Percentiles rank a stretch among this genome's conserved stretches.
Conservation (phyloP, 768 basidiomycete species). For the Boletus bicolor region DNA sequence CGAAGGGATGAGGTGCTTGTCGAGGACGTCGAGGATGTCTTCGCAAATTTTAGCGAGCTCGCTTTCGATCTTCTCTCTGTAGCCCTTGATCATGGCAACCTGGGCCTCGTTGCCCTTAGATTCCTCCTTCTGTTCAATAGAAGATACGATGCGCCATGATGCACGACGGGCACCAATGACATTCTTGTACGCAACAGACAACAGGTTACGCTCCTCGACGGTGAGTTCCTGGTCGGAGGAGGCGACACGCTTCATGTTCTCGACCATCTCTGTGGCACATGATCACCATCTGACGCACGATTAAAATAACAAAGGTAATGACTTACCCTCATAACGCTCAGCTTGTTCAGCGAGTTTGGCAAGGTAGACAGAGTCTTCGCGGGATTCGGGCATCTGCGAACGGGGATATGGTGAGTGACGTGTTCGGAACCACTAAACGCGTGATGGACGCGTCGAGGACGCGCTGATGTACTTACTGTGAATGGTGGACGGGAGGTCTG, state of each 20-base stretch:
- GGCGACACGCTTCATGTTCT: slow-evolving; percentile 99
- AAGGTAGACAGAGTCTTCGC: slow-evolving; percentile 98
- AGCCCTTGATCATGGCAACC: slow-evolving; percentile 95
- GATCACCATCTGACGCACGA: slow-evolving; percentile 14
- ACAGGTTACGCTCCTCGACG: slow-evolving; percentile 96
- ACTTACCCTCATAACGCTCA: slow-evolving; percentile 94
- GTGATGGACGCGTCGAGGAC: slow-evolving; percentile 38
- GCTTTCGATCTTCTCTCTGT: slow-evolving; percentile 96
- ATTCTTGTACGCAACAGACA: slow-evolving; percentile 99
- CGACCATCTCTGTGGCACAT: slow-evolving; percentile 78
- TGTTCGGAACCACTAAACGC: slow-evolving; percentile 18
- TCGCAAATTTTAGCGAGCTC: slow-evolving; percentile 98
- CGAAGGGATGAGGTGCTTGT: slow-evolving; percentile 96
- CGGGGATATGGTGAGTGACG: slow-evolving; percentile 7
- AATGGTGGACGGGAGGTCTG: slow-evolving; percentile 23
- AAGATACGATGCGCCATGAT: slow-evolving; percentile 97
- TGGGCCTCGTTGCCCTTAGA: slow-evolving; percentile 96
- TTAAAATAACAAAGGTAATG: neutral
- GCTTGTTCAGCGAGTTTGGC: slow-evolving; percentile 99
- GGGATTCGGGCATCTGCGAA: slow-evolving; percentile 68
- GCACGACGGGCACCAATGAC: slow-evolving; percentile 98
- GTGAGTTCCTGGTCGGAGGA: slow-evolving; percentile 98
- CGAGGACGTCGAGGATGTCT: slow-evolving; percentile 95
- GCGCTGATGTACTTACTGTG: slow-evolving; percentile 43
- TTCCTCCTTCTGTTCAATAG: slow-evolving; percentile 99